Evolutionary conservation across 192 early-diverging fungal genomes (phyloP).

Genomic region (Backusella westeae): DNA sequence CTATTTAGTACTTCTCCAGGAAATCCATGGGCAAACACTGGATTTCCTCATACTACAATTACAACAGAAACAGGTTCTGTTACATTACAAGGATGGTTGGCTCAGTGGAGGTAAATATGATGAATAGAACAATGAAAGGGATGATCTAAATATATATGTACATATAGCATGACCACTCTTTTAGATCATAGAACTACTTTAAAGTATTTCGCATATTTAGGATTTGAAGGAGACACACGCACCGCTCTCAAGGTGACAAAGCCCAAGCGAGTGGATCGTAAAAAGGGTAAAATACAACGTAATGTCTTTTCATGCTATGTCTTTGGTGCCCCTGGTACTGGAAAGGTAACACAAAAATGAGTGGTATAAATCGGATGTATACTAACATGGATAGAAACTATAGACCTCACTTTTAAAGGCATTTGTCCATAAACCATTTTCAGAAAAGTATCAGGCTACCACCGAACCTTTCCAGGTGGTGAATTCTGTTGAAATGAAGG

Average conservation of each 20-base stretch:
- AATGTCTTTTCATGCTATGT: constrained; percentile 94
- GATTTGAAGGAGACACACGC: constrained; percentile 88
- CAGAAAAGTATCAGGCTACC: constrained; percentile 72
- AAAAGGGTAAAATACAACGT: constrained; percentile 80
- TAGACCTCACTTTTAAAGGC: constrained; percentile 78
- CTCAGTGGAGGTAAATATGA: constrained; percentile 88
- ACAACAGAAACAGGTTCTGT: constrained; percentile 88
- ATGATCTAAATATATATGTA: not conserved
- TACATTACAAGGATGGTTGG: constrained; percentile 94
- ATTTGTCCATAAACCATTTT: constrained; percentile 85
- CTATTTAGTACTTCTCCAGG: constrained; percentile 89
- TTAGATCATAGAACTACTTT: constrained; percentile 88
- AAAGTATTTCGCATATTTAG: constrained; percentile 95
- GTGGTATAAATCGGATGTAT: not conserved
- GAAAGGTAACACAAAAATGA: constrained; percentile 63
- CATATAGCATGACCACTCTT: constrained; percentile 88
- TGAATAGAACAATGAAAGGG: not conserved
- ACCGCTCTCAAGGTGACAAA: constrained; percentile 80
- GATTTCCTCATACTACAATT: constrained; percentile 87
- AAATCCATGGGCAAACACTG: constrained; percentile 89
- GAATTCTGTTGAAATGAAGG: constrained; percentile 94
- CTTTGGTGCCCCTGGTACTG: constrained; percentile 89
- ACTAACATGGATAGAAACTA: not conserved
- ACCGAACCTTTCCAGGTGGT: constrained; percentile 78
- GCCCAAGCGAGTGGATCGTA: constrained; percentile 68